Evolutionary conservation across 179 eudicot genomes (phyloP).

Genomic region (Drosera spatulata): DNA sequence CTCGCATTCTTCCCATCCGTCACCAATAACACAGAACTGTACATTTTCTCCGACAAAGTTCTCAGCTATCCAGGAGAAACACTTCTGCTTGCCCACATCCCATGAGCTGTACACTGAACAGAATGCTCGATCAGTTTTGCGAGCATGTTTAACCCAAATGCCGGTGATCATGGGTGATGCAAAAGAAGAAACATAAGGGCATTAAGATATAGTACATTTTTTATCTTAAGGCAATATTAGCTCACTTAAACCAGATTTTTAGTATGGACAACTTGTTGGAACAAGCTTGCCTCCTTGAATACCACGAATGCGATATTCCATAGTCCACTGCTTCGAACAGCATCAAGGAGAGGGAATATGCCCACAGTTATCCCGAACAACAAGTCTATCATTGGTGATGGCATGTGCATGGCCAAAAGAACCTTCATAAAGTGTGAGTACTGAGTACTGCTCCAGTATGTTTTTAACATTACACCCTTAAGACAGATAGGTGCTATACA

Average conservation of each 20-base stretch:
- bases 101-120: constrained; percentile 87
- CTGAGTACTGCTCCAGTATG: too few species aligned
- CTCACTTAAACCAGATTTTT: too few species aligned
- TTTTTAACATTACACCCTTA: too few species aligned
- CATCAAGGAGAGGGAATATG: background rate
- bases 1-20: constrained; percentile 95
- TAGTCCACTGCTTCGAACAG: background rate
- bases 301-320: too few species aligned
- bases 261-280: too few species aligned
- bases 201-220: background rate
- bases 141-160: background rate
- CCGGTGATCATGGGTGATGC: background rate
- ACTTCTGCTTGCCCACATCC: constrained; percentile 84
- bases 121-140: background rate
- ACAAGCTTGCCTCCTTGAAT: too few species aligned
- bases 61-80: constrained; percentile 68
- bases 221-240: too few species aligned
- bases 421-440: too few species aligned
- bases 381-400: too few species aligned
- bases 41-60: constrained; percentile 55
- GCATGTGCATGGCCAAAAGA: too few species aligned
- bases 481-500: too few species aligned
- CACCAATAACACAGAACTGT: constrained; percentile 86
- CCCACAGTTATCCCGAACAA: too few species aligned
- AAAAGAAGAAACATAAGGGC: background rate